Percentiles rank a stretch among this genome's conserved stretches.
Evolutionary conservation across 257 asterid species (phyloP).

Genomic region (Solanum sejunctum): DNA sequence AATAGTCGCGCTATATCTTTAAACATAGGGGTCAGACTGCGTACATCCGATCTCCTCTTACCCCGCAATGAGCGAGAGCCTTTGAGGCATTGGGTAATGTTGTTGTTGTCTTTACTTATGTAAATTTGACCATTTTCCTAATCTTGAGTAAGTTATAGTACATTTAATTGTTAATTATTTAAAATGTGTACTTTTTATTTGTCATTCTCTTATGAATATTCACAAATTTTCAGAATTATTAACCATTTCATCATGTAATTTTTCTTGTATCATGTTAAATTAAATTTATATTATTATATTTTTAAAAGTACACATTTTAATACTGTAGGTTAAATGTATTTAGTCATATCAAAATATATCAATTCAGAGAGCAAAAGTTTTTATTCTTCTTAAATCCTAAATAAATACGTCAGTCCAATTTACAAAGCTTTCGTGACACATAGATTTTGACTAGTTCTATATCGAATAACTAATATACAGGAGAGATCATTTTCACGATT

Average conservation of each 20-base stretch:
- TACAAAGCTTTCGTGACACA: neutral
- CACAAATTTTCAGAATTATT: neutral
- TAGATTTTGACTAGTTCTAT: neutral
- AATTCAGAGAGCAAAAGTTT: accelerated
- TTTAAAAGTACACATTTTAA: neutral
- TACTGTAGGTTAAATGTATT: neutral
- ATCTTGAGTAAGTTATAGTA: neutral
- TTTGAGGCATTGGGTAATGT: no score
- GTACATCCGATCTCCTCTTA: no score
- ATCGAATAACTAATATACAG: accelerated
- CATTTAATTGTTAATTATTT: neutral
- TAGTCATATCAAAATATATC: neutral
- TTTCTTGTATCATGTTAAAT: neutral
- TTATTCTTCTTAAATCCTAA: neutral
- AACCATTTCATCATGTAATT: neutral
- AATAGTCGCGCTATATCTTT: no score
- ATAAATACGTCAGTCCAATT: neutral
- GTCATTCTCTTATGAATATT: neutral
- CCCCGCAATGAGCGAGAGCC: no score
- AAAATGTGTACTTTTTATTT: neutral
- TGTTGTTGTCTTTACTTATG: no score
- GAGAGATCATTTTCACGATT: accelerated
- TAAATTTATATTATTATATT: neutral
- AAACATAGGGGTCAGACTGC: no score
- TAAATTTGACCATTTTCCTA: neutral